A percentile compares a stretch with the other conserved stretches of the same genome.
These are phyloP conservation scores for Mucor piriformis DNA, from an alignment of 371 early-diverging fungal species.

Conservation along the genomic window DNA sequence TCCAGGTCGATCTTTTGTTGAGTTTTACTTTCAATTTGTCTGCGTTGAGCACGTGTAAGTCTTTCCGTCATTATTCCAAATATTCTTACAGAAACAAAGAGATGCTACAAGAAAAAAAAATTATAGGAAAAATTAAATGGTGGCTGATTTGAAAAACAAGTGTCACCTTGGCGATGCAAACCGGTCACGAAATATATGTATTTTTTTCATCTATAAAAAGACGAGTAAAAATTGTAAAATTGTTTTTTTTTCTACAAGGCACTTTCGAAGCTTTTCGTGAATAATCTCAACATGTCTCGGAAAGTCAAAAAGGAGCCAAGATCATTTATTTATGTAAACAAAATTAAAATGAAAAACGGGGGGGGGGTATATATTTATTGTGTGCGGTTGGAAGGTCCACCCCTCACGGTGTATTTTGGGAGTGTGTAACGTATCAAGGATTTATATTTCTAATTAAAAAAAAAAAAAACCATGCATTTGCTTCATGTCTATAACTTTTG, in stretches of 20 bases:
- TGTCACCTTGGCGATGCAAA: neutral
- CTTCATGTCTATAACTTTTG: no score
- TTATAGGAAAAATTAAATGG: neutral
- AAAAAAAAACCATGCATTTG: no score
- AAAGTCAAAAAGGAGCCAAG: conserved; percentile 37
- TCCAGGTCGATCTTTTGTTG: conserved; percentile 22
- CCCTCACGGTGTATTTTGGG: no score
- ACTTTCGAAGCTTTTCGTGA: conserved; percentile 38
- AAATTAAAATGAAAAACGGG: conserved; percentile 23
- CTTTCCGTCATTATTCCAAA: conserved; percentile 25
- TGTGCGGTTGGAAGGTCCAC: no score
- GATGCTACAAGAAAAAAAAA: neutral
- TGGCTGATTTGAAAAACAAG: neutral
- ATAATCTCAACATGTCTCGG: conserved; percentile 30
- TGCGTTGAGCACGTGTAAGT: conserved; percentile 27
- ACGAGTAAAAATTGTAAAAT: no score
- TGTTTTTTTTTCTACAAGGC: conserved; percentile 30
- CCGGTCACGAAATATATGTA: neutral
- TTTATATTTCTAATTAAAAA: no score
- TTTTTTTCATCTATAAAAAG: neutral
- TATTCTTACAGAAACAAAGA: no score
- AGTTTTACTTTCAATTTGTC: conserved; percentile 17
- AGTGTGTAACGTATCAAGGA: no score
- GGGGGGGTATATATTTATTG: no score
- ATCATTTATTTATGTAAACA: conserved; percentile 13